Conservation (phyloP, 257 asterid species). For the Gentiana macrophylla region DNA sequence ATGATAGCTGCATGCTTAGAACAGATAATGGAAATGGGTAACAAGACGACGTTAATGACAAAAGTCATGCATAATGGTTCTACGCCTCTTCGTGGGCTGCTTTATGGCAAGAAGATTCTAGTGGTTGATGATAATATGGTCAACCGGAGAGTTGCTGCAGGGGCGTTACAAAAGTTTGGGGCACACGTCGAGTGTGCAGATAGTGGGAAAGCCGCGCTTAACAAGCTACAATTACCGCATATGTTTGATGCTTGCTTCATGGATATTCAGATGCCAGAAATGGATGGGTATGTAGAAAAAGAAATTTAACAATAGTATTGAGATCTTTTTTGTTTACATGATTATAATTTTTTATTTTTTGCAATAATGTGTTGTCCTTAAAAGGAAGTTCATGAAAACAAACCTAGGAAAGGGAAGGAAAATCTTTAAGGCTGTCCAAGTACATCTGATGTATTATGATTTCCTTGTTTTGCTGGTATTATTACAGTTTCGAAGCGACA, state of each 20-base stretch:
- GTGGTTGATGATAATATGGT: conserved; percentile 87
- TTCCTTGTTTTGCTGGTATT: too few species aligned
- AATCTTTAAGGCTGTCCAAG: too few species aligned
- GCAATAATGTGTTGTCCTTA: not conserved
- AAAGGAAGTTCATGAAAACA: not conserved
- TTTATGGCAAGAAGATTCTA: conserved; percentile 66
- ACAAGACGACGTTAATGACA: conserved; percentile 27
- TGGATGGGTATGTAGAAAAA: conserved; percentile 69
- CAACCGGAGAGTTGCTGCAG: conserved; percentile 90
- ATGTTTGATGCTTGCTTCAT: conserved; percentile 84
- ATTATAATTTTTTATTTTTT: not conserved
- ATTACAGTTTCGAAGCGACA: conserved; percentile 77
- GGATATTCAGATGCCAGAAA: conserved; percentile 99
- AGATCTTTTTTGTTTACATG: not conserved
- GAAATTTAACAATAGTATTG: too few species aligned
- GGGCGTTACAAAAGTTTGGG: conserved; percentile 78
- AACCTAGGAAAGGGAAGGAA: too few species aligned
- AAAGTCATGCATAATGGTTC: conserved; percentile 26
- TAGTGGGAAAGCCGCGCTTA: conserved; percentile 77
- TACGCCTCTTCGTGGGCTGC: conserved; percentile 39
- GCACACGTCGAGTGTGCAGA: conserved; percentile 73
- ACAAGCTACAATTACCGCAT: conserved; percentile 68
- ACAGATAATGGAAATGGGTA: conserved; percentile 53
- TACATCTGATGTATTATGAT: too few species aligned
- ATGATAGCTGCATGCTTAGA: conserved; percentile 84